Evolutionary conservation across 1,284 basidiomycete genomes (phyloP).

Genomic region (Tilletia caries): DNA sequence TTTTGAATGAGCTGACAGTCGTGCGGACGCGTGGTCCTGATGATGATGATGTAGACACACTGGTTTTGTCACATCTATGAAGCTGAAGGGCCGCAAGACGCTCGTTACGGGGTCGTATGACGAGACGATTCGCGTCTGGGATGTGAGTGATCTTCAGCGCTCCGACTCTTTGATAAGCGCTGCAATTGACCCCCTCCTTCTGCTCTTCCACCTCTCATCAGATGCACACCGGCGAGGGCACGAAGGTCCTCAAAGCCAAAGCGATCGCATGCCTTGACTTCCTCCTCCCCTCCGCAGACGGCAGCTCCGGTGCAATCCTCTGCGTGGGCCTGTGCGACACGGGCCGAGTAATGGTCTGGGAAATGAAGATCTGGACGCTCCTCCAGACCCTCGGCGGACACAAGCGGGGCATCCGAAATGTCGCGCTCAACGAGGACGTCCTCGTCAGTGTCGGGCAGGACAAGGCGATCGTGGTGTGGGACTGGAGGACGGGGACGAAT

Average conservation of each 20-base stretch:
- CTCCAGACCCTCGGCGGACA: conserved; percentile 70
- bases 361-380: conserved; percentile 32
- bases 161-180: no score
- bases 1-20: no score
- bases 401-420: conserved; percentile 67
- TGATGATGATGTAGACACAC: conserved; percentile 66
- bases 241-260: conserved; percentile 75
- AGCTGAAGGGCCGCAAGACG: conserved; percentile 63
- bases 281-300: conserved; percentile 56
- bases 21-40: no score
- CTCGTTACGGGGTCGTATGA: conserved; percentile 86
- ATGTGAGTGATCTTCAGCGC: conserved; percentile 20
- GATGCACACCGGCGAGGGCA: conserved; percentile 67
- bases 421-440: conserved; percentile 77
- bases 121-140: conserved; percentile 58
- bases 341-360: conserved; percentile 57
- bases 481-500: conserved; percentile 67
- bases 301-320: conserved; percentile 72
- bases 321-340: conserved; percentile 89
- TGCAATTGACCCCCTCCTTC: no score
- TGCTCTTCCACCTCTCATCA: conserved; percentile 68
- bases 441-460: conserved; percentile 83
- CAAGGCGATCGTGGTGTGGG: conserved; percentile 81
- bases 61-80: conserved; percentile 79
- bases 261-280: conserved; percentile 87